Base-by-base conservation (phyloP, 805 yeast species). In the Starmera caribaea region DNA sequence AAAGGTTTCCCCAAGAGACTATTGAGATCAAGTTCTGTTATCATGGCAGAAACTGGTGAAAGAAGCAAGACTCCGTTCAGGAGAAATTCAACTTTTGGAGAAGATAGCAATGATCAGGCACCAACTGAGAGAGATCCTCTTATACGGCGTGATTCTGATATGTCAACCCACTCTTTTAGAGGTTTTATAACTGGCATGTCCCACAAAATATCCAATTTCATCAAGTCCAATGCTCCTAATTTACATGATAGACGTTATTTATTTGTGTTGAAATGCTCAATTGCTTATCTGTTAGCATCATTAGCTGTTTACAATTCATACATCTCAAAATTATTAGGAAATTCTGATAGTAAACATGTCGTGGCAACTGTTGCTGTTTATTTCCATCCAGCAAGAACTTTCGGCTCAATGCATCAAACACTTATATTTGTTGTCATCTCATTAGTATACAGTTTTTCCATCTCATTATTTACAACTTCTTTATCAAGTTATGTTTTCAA, bases 301-400 rank as follows among this genome's bases (percentile, higher is more conserved):
- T 51, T 82, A 41, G 84, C 79, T 1, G 92, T 85, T 14, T 83
- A 80, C 55, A 69, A 68, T 48, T 51, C 68, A 1, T 61, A 71
- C 1, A 61, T 79, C 35, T 68, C 78, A 10, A 49, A 57, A 14
- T 43, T 76, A 2, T 54, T 83, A 34, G 94, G 94, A 0, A 55
- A 61, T 30, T 69, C 83, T 21, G 89, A 82, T 58, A 76, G 82
- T 10, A 85, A 85, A 55, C 95, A 85, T 62, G 71, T 83, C 46
- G 78, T 81, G 3, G 87, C 94, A 31, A 86, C 95, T 0, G 81
- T 81, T 9, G 81, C 85, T 1, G 92, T 85, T 3, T 86, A 86
- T 57, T 85, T 86, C 64, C 92, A 85, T 53, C 87, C 95, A 0
- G 73, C 89, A 2, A 59, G 95, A 37, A 71, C 92, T 0, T 73